Base-by-base conservation (phyloP, 306 rosid species). In the Malus fusca region DNA sequence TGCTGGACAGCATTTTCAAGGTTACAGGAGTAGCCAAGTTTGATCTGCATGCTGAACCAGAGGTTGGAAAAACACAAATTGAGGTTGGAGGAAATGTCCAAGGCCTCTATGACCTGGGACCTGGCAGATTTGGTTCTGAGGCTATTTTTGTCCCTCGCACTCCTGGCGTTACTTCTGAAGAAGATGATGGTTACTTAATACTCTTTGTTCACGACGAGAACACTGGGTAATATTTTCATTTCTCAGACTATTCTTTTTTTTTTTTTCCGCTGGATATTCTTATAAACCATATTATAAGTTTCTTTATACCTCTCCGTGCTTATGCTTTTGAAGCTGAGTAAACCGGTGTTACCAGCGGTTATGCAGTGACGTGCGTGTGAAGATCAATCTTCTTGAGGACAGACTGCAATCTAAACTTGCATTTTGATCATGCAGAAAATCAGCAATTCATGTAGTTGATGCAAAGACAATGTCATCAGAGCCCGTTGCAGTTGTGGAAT, bases 151-250 rank as follows among this genome's bases (percentile, higher is more conserved):
- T 92, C 65, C 98, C 97, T 2, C 85, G 89, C 11, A 75, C 84
- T 44, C 91, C 95, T 13, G 96, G 93, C 46, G 79, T 75, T 12
- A 43, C 85, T 69, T 86, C 97, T n/a, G 89, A 85, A 86, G 97
- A 95, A 90, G 98, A 95, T 81, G 97, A 92, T 82, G 98, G 98
- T 79, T 92, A 88, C 88, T 84, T 92, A 73, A 89, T 95, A 71
- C 80, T 85, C 77, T 95, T 90, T 74, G 96, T 87, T n/a, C 96
- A 95, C 17, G 92, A 90, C 12, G 98, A 95, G 87, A 90, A 83
- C 53, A 77, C 86, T 0, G 88, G 96, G 97, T 95, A 89, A 21
- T 40, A 46, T 68, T 69, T 75, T 69, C 72, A 25, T 52, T 35
- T 23, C 35, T 25, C 33, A 5, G 31, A 2, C 28, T 58, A 3